Base-by-base conservation (phyloP, 768 basidiomycete species). In the Cystoderma amianthinum region DNA sequence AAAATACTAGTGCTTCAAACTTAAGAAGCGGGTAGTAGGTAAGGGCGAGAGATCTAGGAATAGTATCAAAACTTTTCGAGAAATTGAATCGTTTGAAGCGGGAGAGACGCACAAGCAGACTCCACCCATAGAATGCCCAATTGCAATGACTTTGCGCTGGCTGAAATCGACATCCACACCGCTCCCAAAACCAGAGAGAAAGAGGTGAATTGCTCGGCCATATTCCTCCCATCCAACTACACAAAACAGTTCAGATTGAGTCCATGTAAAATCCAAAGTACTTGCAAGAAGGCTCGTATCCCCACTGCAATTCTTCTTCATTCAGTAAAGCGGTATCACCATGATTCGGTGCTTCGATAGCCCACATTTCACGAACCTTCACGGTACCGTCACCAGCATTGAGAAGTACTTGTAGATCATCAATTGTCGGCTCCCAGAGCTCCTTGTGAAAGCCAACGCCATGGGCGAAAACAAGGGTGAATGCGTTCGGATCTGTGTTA, bases 41-140 rank as follows among this genome's bases (percentile, higher is more conserved):
- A 30, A 64, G 54, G 0, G 73, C 53, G 2, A 75, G 61, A 4
- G 69, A 46, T 20, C 74, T 74, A 38, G 6, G 9, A 25, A 30
- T 30, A 30, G 9, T 30, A 15, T 30, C n/a, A n/a, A n/a, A n/a
- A n/a, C n/a, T n/a, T n/a, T n/a, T n/a, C n/a, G n/a, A n/a, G n/a
- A n/a, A n/a, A n/a, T n/a, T n/a, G n/a, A n/a, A n/a, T n/a, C n/a
- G n/a, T n/a, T n/a, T n/a, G n/a, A 10, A 13, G 24, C 20, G 24
- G 25, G 24, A 32, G 3, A 39, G 2, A 59, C 71, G 22, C 44
- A 76, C 75, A 74, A 44, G 2, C 59, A 59, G 1, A 64, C 55
- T 1, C 69, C 71, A 6, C 76, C 74, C 71, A 77, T 74, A 0
- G 76, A 79, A 48, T 79, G 76, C 0, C 73, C 77, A 13, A 79